A percentile compares a stretch with the other conserved stretches of the same genome.
These are phyloP conservation scores for Mucor racemosus DNA, from an alignment of 371 early-diverging fungal genomes.

Conservation along the genomic window DNA sequence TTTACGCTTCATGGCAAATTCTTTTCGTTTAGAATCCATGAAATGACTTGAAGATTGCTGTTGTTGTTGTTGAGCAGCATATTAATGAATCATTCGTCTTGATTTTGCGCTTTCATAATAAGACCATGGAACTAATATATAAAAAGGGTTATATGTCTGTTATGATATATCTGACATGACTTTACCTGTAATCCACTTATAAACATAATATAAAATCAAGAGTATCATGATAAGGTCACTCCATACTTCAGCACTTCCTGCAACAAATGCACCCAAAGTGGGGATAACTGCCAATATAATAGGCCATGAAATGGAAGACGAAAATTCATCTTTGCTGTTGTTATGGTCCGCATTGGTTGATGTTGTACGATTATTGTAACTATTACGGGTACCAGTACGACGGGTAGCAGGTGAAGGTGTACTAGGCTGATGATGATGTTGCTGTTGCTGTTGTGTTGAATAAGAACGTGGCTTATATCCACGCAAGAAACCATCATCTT, in stretches of 20 bases:
- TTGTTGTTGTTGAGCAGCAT: slow-evolving; percentile 13
- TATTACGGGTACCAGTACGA: background rate
- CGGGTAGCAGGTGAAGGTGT: background rate
- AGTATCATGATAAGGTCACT: slow-evolving; percentile 67
- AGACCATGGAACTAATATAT: slow-evolving; percentile 64
- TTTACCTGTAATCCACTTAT: slow-evolving; percentile 73
- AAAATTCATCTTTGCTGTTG: slow-evolving; percentile 21
- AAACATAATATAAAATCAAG: slow-evolving; percentile 68
- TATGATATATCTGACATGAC: background rate
- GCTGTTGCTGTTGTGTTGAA: background rate
- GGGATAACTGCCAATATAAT: slow-evolving; percentile 68
- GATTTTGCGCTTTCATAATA: slow-evolving; percentile 69
- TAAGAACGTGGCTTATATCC: slow-evolving; percentile 7
- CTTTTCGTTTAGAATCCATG: slow-evolving; percentile 3
- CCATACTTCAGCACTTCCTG: slow-evolving; percentile 69
- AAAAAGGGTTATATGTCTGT: background rate
- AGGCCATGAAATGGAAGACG: slow-evolving; percentile 60
- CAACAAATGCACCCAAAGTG: slow-evolving; percentile 66
- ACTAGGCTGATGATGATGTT: background rate
- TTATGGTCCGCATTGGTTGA: background rate
- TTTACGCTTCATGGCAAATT: slow-evolving; percentile 14
- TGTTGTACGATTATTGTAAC: slow-evolving; percentile 1
- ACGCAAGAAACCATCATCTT: background rate
- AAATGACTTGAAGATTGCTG: background rate
- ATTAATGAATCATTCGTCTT: slow-evolving; percentile 49